A percentile compares a stretch with the other conserved stretches of the same genome.
These are phyloP conservation scores for Calonectria pauciramosa DNA, from an alignment of 2,329 filamentous ascomycete species.

Conservation along the genomic window DNA sequence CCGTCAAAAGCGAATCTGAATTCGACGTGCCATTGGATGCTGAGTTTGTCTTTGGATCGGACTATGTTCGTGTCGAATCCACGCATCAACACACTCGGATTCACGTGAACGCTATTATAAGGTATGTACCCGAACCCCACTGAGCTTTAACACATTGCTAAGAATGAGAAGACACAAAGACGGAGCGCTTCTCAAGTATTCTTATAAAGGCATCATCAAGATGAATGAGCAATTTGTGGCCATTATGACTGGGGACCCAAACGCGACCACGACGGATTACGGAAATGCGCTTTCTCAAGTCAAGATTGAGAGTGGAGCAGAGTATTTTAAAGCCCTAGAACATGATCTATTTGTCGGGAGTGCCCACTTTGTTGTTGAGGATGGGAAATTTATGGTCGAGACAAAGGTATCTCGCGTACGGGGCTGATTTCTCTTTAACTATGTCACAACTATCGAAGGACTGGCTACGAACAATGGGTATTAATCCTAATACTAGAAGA, in stretches of 20 bases:
- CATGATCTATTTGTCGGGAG: constrained; percentile 7
- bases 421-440: background rate
- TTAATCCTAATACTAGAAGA: background rate
- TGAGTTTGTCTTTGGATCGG: constrained; percentile 12
- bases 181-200: background rate
- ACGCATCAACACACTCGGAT: constrained; percentile 9
- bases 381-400: background rate
- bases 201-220: constrained; percentile 14
- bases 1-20: background rate
- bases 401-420: constrained; percentile 8
- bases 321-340: background rate
- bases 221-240: constrained; percentile 6
- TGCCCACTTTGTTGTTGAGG: constrained; percentile 13
- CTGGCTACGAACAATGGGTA: background rate
- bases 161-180: background rate
- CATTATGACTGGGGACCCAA: background rate
- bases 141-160: background rate
- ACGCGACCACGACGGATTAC: constrained; percentile 1
- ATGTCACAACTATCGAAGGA: background rate
- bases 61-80: constrained; percentile 1
- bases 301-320: constrained; percentile 5
- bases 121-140: background rate
- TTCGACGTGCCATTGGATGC: constrained; percentile 9
- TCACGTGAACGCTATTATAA: constrained; percentile 10
- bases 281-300: constrained; percentile 8